Base-by-base conservation (phyloP, 2,329 filamentous ascomycete genomes). In the Aureobasidium pullulans region DNA sequence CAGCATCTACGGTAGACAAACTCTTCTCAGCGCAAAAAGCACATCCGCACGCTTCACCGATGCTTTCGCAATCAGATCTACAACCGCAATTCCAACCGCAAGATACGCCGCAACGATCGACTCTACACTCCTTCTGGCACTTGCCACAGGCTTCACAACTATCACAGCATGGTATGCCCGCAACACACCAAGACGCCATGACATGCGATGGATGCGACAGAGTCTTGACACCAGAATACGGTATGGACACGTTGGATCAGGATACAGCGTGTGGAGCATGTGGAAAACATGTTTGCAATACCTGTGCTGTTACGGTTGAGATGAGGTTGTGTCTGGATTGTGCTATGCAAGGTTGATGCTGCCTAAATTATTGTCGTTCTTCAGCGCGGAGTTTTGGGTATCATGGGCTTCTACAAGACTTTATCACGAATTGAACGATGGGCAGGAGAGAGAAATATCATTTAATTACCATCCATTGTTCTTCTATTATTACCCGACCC, bases 51-150 rank as follows among this genome's bases (percentile, higher is more conserved):
- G 58, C 67, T 58, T 54, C 65, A n/a, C 68, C 73, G 31, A 62
- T 70, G 1, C 64, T 63, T 0, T 69, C 69, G 6, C 53, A 60
- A 3, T 23, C 23, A 23, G 29, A 39, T 47, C 4, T 67, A 70
- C 29, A 67, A 68, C 16, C 67, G 57, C 11, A 64, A 68, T 15
- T 60, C 60, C 9, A 60, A 42, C 63, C 69, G 1, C 65, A 69
- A 10, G 66, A 60, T 15, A 64, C 43, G 47, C 15, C 63, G 11
- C 76, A 78, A 61, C 73, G 72, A 59, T 77, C 73, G 10, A 79
- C 76, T 2, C 66, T 79, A 1, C 77, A 79, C 60, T 69, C 72
- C 2, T 79, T 79, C 65, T 79, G 77, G 77, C 71, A 70, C 10
- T 69, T 79, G 1, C 64, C 71, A 7, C 69, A 71, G 15, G 65